Evolutionary conservation across 2,329 filamentous ascomycete species (phyloP).

Genomic region (Beauveria scarabaeidicola): DNA sequence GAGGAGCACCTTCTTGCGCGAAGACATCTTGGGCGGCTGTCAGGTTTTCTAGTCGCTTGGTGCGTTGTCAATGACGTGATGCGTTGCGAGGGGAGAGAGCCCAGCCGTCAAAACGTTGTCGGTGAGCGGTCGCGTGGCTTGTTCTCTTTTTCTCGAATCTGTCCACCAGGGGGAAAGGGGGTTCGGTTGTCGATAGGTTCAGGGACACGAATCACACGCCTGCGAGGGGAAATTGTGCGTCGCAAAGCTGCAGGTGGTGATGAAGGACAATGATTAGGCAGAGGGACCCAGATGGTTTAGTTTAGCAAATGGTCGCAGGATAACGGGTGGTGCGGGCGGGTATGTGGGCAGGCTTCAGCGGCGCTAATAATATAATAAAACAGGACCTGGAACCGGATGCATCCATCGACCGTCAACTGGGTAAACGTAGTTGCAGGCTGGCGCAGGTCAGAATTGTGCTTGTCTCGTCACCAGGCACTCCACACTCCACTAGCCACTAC

Average conservation of each 20-base stretch:
- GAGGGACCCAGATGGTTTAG: neutral
- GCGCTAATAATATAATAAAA: neutral
- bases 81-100: neutral
- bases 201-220: neutral
- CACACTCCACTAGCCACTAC: neutral
- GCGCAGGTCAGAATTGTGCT: neutral
- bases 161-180: neutral
- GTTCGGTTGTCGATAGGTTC: neutral
- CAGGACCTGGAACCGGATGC: conserved; percentile 3
- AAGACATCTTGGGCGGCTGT: conserved; percentile 50
- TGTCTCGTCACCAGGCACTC: neutral
- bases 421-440: neutral
- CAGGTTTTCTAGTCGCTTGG: conserved; percentile 14
- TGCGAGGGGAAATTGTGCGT: neutral
- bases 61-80: conserved; percentile 12
- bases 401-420: neutral
- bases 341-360: neutral
- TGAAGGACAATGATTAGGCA: neutral
- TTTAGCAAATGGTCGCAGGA: conserved; percentile 1
- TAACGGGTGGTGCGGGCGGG: conserved; percentile 1
- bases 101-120: neutral
- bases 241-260: conserved; percentile 3
- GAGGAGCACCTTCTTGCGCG: conserved; percentile 82
- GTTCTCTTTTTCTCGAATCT: neutral
- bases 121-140: neutral